A percentile compares a stretch with the other conserved stretches of the same genome.
Evolutionary conservation across 2,329 filamentous ascomycete species (phyloP).

Genomic region (Pseudocercospora pini-densiflorae): DNA sequence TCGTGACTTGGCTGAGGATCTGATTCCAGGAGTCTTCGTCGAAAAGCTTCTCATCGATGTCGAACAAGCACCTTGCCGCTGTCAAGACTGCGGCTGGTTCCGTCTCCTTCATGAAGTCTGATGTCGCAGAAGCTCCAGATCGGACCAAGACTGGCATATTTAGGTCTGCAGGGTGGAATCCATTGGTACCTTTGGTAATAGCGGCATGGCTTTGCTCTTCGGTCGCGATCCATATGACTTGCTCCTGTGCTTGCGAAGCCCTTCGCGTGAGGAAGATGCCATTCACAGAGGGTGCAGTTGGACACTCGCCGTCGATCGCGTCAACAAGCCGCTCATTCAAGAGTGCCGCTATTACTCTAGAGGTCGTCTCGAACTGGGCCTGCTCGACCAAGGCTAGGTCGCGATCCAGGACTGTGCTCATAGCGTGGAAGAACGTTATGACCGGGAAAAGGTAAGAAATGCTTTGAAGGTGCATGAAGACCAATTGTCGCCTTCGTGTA

Average conservation of each 20-base stretch:
- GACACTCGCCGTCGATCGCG: not conserved
- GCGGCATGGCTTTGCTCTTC: not conserved
- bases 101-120: not conserved
- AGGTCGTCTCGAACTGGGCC: not conserved
- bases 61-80: not conserved
- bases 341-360: not conserved
- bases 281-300: not conserved
- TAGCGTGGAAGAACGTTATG: not conserved
- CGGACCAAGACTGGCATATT: not conserved
- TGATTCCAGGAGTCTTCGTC: not conserved
- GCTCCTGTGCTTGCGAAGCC: not conserved
- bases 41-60: not conserved
- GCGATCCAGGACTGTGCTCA: not conserved
- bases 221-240: not conserved
- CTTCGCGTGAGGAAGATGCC: not conserved
- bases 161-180: not conserved
- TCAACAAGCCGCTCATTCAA: not conserved
- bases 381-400: not conserved
- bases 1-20: not conserved
- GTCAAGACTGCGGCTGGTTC: not conserved
- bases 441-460: not conserved
- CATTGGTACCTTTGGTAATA: not conserved
- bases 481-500: not conserved
- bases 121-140: not conserved
- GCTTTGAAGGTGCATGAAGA: not conserved